phyloP scores from a whole-genome alignment of 2,329 filamentous ascomycete genomes.

The Cercospora beticola region DNA sequence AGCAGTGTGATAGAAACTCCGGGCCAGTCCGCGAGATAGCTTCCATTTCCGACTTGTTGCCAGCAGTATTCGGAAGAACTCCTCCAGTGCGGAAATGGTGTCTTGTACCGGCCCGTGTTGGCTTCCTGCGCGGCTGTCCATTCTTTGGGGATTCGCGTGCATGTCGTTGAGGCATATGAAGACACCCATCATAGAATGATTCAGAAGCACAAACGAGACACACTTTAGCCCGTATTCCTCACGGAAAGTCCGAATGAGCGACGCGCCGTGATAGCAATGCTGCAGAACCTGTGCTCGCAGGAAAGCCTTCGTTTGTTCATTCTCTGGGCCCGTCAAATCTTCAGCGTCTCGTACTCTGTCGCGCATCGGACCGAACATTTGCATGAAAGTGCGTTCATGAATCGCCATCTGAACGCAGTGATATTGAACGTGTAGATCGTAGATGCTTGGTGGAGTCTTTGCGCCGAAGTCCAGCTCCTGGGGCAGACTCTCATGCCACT shows the following conservation, averaged over 20 bases:
- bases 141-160: background rate
- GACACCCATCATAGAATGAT: slow-evolving; percentile 12
- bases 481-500: slow-evolving; percentile 1
- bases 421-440: slow-evolving; percentile 12
- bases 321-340: background rate
- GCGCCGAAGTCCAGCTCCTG: background rate
- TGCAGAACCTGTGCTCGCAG: background rate
- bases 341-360: background rate
- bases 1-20: slow-evolving; percentile 5
- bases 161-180: slow-evolving; percentile 12
- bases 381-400: slow-evolving; percentile 9
- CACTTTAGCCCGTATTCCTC: slow-evolving; percentile 12
- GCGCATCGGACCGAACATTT: slow-evolving; percentile 6
- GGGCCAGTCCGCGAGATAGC: slow-evolving; percentile 1
- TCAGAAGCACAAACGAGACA: slow-evolving; percentile 7
- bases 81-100: slow-evolving; percentile 9
- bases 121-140: background rate
- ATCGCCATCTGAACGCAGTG: slow-evolving; percentile 11
- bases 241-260: slow-evolving; percentile 5
- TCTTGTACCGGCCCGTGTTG: background rate
- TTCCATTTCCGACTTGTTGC: slow-evolving; percentile 12
- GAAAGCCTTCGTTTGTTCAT: background rate
- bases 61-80: slow-evolving; percentile 8
- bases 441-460: slow-evolving; percentile 1
- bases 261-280: slow-evolving; percentile 9